These are phyloP conservation scores for Chaetomium fimeti DNA, from an alignment of 495 filamentous ascomycete species.

Conservation along the genomic window DNA sequence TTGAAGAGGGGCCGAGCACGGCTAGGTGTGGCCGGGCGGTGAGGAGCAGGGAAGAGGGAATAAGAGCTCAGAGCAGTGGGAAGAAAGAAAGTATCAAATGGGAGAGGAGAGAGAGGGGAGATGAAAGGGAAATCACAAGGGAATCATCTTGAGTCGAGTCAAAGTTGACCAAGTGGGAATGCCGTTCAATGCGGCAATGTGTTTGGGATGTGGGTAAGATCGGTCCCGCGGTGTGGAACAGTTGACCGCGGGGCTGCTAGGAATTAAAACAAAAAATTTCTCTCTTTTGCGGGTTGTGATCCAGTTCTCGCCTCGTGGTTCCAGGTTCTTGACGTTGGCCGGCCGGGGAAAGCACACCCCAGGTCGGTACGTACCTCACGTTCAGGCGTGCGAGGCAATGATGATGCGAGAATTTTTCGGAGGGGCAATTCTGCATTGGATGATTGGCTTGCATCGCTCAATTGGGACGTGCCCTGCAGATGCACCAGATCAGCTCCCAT, in stretches of 20 bases:
- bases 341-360: slow-evolving; percentile 16
- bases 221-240: slow-evolving; percentile 6
- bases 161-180: slow-evolving; percentile 14
- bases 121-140: slow-evolving; percentile 10
- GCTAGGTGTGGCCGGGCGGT: slow-evolving; percentile 7
- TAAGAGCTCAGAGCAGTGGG: background rate
- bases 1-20: slow-evolving; percentile 6
- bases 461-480: slow-evolving; percentile 24
- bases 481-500: background rate
- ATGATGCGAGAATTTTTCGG: slow-evolving; percentile 35
- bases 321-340: slow-evolving; percentile 30
- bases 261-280: slow-evolving; percentile 32
- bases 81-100: background rate
- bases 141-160: slow-evolving; percentile 6
- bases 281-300: slow-evolving; percentile 25
- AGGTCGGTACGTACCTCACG: slow-evolving; percentile 17
- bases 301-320: slow-evolving; percentile 20
- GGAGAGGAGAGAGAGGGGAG: slow-evolving; percentile 1
- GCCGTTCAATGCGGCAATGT: slow-evolving; percentile 20
- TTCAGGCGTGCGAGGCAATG: slow-evolving; percentile 13
- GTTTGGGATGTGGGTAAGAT: slow-evolving; percentile 15
- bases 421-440: slow-evolving; percentile 16
- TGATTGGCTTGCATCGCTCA: slow-evolving; percentile 27
- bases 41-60: slow-evolving; percentile 18
- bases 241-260: slow-evolving; percentile 31